phyloP scores from a whole-genome alignment of 2,329 filamentous ascomycete genomes.

The Juglanconis sp. region DNA sequence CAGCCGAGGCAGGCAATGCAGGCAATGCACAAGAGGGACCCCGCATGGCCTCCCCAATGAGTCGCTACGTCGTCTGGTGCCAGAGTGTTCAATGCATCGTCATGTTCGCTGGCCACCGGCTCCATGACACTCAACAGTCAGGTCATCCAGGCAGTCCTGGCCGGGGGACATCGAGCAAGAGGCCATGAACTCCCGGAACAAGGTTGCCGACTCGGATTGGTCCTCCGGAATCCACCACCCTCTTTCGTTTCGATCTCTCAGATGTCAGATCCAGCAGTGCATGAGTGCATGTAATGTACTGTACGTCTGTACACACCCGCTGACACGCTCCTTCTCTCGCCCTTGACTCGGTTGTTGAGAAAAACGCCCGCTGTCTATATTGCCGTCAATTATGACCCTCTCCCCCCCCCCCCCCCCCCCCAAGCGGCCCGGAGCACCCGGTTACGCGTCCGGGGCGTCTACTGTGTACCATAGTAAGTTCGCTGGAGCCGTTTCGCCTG shows the following conservation, averaged over 20 bases:
- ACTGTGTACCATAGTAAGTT: neutral
- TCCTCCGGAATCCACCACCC: neutral
- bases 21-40: neutral
- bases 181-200: neutral
- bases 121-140: neutral
- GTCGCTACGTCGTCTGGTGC: neutral
- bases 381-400: neutral
- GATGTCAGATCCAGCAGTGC: constrained; percentile 4
- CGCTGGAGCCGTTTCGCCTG: neutral
- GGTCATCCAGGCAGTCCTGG: neutral
- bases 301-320: neutral
- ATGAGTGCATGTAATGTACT: neutral
- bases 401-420: neutral
- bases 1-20: neutral
- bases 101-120: neutral
- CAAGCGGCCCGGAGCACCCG: constrained; percentile 10
- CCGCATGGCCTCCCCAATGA: neutral
- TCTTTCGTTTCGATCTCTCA: neutral
- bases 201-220: neutral
- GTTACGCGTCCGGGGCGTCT: constrained; percentile 13
- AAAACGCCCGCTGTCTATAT: constrained; percentile 2
- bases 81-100: constrained; percentile 4
- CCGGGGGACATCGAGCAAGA: too few species aligned
- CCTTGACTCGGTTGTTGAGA: neutral
- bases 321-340: neutral